Percentiles rank a stretch among this genome's conserved stretches.
Conservation (phyloP, 2,329 filamentous ascomycete genomes). For the Nannizzia gypsea region DNA sequence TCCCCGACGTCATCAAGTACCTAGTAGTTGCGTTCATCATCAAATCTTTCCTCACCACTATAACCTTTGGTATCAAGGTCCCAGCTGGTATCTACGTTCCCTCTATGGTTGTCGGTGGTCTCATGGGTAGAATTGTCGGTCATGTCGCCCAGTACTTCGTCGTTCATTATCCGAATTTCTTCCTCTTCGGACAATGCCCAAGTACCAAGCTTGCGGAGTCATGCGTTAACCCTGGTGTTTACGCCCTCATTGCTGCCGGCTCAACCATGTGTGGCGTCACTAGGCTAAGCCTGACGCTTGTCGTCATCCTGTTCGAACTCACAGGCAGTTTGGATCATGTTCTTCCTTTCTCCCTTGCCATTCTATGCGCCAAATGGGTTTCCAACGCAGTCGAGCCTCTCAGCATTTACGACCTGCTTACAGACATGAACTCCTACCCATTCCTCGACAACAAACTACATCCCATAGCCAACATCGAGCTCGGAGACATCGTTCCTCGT, state of each 20-base stretch:
- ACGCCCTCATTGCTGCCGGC: conserved; percentile 85
- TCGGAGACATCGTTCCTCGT: conserved; percentile 74
- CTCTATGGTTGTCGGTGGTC: conserved; percentile 93
- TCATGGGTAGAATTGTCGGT: conserved; percentile 79
- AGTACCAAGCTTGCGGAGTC: conserved; percentile 55
- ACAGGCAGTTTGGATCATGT: conserved; percentile 94
- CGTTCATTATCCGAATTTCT: conserved; percentile 56
- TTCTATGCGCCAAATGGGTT: conserved; percentile 96
- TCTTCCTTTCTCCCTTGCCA: conserved; percentile 80
- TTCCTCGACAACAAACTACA: conserved; percentile 96
- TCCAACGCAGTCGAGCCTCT: conserved; percentile 88
- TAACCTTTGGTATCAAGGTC: conserved; percentile 93
- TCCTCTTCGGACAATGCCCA: conserved; percentile 64
- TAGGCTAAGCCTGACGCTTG: conserved; percentile 79
- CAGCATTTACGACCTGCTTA: conserved; percentile 92
- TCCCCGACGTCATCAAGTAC: conserved; percentile 61
- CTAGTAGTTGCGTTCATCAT: conserved; percentile 71
- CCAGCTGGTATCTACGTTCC: conserved; percentile 96
- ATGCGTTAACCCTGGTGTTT: conserved; percentile 93
- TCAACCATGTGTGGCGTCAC: conserved; percentile 98
- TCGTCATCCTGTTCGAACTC: conserved; percentile 89
- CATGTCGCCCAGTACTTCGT: conserved; percentile 75
- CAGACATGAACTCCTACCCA: conserved; percentile 93
- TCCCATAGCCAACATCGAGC: conserved; percentile 75
- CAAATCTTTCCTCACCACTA: conserved; percentile 75